These are phyloP conservation scores for Aspergillus sclerotiicarbonarius DNA, from an alignment of 495 filamentous ascomycete species.

Conservation along the genomic window DNA sequence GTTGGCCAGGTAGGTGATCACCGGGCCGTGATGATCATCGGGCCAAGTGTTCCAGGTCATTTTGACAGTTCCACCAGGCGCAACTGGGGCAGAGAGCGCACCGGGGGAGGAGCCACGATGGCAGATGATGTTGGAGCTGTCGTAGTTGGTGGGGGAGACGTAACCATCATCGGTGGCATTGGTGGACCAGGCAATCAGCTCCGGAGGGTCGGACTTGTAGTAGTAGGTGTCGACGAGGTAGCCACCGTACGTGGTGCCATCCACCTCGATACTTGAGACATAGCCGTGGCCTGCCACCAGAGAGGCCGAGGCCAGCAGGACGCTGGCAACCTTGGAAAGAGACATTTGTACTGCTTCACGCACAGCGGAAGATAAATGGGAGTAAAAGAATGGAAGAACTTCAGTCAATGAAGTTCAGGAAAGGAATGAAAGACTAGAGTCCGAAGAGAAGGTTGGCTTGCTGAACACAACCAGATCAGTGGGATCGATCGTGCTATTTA, in stretches of 20 bases:
- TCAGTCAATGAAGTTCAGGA: slow-evolving; percentile 13
- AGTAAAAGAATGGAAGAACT: slow-evolving; percentile 1
- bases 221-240: slow-evolving; percentile 30
- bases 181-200: slow-evolving; percentile 54
- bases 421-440: slow-evolving; percentile 1
- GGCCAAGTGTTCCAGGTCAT: slow-evolving; percentile 70
- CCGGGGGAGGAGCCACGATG: slow-evolving; percentile 56
- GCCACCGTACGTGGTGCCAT: slow-evolving; percentile 15
- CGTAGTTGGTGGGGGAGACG: slow-evolving; percentile 48
- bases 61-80: slow-evolving; percentile 51
- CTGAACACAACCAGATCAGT: not conserved
- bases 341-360: slow-evolving; percentile 9
- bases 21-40: slow-evolving; percentile 63
- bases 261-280: slow-evolving; percentile 17
- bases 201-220: slow-evolving; percentile 42
- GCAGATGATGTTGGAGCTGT: slow-evolving; percentile 64
- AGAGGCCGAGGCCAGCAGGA: slow-evolving; percentile 12
- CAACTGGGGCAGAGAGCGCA: slow-evolving; percentile 49
- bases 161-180: slow-evolving; percentile 59
- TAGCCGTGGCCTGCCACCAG: slow-evolving; percentile 13
- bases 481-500: not conserved
- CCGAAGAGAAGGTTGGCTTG: not conserved
- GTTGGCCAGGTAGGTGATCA: slow-evolving; percentile 70
- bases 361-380: not conserved
- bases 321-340: slow-evolving; percentile 8